Conservation (phyloP, 2,329 filamentous ascomycete genomes). For the Plenodomus biglobosus region DNA sequence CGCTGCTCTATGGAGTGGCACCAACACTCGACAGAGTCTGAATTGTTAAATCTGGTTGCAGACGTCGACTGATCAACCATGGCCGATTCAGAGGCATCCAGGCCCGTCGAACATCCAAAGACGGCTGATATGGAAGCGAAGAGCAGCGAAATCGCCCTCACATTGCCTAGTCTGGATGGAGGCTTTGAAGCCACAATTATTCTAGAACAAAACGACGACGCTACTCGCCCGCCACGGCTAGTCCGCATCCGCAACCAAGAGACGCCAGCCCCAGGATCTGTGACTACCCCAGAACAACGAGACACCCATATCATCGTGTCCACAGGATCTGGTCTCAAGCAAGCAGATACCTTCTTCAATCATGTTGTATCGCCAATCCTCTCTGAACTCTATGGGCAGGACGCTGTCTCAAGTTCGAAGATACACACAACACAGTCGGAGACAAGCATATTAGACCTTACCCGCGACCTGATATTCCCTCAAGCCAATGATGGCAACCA, state of each 20-base stretch:
- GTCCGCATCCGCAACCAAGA: slow-evolving; percentile 23
- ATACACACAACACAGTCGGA: slow-evolving; percentile 65
- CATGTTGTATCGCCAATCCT: slow-evolving; percentile 47
- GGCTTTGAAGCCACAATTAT: slow-evolving; percentile 4
- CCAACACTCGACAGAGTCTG: background rate
- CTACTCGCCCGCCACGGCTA: slow-evolving; percentile 16
- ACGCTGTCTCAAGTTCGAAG: slow-evolving; percentile 45
- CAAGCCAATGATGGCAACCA: slow-evolving; percentile 50
- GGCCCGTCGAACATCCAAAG: slow-evolving; percentile 1
- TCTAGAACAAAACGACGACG: slow-evolving; percentile 16
- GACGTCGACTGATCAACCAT: background rate
- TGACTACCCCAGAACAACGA: slow-evolving; percentile 8
- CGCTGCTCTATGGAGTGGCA: background rate
- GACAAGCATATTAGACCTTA: slow-evolving; percentile 66
- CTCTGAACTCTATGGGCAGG: slow-evolving; percentile 42
- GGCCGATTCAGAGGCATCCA: slow-evolving; percentile 1
- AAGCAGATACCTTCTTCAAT: slow-evolving; percentile 46
- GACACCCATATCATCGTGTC: slow-evolving; percentile 51
- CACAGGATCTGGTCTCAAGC: slow-evolving; percentile 48
- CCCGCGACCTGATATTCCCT: slow-evolving; percentile 52
- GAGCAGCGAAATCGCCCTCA: slow-evolving; percentile 8
- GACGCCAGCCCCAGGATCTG: slow-evolving; percentile 6
- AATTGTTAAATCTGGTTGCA: background rate
- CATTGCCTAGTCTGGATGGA: slow-evolving; percentile 10
- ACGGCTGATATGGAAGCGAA: background rate